Evolutionary conservation across 805 yeast genomes (phyloP), one percentile per base, ranked within the genome.

Genomic region (Candida nemodendra): DNA sequence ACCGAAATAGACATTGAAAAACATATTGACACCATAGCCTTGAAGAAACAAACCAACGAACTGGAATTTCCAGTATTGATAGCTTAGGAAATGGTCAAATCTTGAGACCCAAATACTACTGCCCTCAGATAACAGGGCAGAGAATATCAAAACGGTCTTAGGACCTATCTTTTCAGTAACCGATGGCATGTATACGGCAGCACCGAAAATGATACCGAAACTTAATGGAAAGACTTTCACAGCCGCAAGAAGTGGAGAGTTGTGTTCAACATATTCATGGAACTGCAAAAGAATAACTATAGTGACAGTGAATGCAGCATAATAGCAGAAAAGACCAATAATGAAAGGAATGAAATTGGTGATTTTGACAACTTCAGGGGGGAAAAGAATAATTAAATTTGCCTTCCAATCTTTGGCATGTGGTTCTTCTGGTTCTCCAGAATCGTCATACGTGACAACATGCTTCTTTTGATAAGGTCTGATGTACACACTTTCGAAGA

Each of bases 221-320:
- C 64, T 39, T 15, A 61, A 14, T 1, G 73, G 71, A 1, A 69
- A 41, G 2, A 58, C 38, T 41, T 67, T 70, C 4, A 68, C 50
- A 1, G 69, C 65, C 1, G 72, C 56, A 4, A 66, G 36, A 5
- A 71, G 38, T 1, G 69, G 56, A 4, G 62, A 42, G 32, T 63
- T 48, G 4, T 40, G 37, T 3, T 61, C 59, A 14, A 62, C 51
- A 36, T 59, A 60, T 24, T 63, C 55, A 18, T 51, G 50, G 30
- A 44, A 51, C 24, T 48, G 48, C 15, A 54, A 32, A 11, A 49
- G 27, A 4, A 26, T 23, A 5, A 27, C 34, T 14, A 48, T n/a
- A 5, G 39, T 19, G 18, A 41, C 38, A 2, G 47, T 32, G 14
- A 31, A 52, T 0, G 38, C 38, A 4, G 43, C 39, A 32, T 45